These are phyloP conservation scores for Candida manassasensis DNA, from an alignment of 805 yeast genomes.

Conservation along the genomic window DNA sequence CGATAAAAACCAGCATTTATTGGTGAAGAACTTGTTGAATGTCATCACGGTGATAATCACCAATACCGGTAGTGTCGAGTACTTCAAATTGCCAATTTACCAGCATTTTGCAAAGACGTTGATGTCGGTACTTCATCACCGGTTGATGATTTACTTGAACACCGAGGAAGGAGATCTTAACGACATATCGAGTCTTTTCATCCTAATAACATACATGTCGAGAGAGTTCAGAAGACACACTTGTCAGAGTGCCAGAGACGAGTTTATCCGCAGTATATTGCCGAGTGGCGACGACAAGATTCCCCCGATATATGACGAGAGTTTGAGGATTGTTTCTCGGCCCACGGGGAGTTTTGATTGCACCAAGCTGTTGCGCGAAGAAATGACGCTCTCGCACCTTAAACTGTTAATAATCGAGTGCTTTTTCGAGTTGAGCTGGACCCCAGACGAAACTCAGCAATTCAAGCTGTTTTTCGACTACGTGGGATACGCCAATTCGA, in stretches of 20 bases:
- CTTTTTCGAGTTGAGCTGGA: slow-evolving; percentile 14
- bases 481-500: slow-evolving; percentile 17
- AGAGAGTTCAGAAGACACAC: slow-evolving; percentile 5
- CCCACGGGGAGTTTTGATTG: slow-evolving; percentile 3
- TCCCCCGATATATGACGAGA: slow-evolving; percentile 9
- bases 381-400: slow-evolving; percentile 8
- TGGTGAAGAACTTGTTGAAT: slow-evolving; percentile 9
- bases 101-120: slow-evolving; percentile 1
- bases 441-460: slow-evolving; percentile 9
- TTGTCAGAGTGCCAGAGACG: neutral
- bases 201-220: slow-evolving; percentile 8
- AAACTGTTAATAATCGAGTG: slow-evolving; percentile 13
- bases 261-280: slow-evolving; percentile 3
- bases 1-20: slow-evolving; percentile 1
- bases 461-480: slow-evolving; percentile 14
- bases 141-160: slow-evolving; percentile 1
- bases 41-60: slow-evolving; percentile 9
- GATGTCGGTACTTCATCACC: slow-evolving; percentile 3
- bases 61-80: slow-evolving; percentile 3
- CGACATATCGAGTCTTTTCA: slow-evolving; percentile 9
- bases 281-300: slow-evolving; percentile 8
- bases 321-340: slow-evolving; percentile 9
- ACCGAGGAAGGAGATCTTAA: slow-evolving; percentile 8
- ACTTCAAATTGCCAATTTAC: slow-evolving; percentile 1
- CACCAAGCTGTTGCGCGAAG: slow-evolving; percentile 7